Evolutionary conservation across 1,139 yeast genomes (phyloP), one percentile per base, ranked within the genome.

Genomic region (Geotrichum cucujoidarum): DNA sequence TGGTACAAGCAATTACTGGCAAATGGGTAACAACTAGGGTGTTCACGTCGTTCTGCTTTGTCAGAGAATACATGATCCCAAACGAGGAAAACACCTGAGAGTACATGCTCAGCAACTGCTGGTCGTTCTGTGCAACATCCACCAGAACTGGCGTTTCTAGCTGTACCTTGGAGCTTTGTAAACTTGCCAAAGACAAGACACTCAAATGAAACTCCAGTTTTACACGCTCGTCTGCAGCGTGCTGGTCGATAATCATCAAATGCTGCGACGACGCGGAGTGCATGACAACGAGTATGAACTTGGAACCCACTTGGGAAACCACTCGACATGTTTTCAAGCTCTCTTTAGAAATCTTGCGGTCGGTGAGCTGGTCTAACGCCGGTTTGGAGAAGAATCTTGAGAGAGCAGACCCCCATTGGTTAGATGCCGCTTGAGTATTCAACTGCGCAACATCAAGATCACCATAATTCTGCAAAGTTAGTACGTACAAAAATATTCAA

Each of bases 201-300:
- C 29, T 29, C n/a, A 74, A 55, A 43, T 67, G 66, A 1, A 53
- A 46, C 57, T 86, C 95, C 1, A 82, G 72, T 38, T 70, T 68
- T 0, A 83, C 66, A 43, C 95, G 62, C 58, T 85, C 95, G 61
- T 83, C 92, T 40, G 81, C 77, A 0, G 95, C 94, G 67, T 86
- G 95, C 60, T 85, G 95, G 58, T 86, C 95, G 2, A 83, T 58
- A 0, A 76, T 64, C 11, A 74, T 60, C 3, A 82, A 57, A 2
- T 10, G 22, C 18, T 38, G 32, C 25, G 33, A 20, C 20, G 38
- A 5, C 40, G 21, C 35, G 47, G 46, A 30, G 66, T 47, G 17
- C n/a, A 41, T 39, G 1, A 60, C 64, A 2, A 75, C 63, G 16
- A 84, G 62, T 18, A 85, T 76, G 57, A 83, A 83, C 56, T 78